Percentiles rank a stretch among this genome's conserved stretches.
Evolutionary conservation across 225 moss, liverwort and hornwort species (phyloP).

Genomic region (Anthoceros angustus): DNA sequence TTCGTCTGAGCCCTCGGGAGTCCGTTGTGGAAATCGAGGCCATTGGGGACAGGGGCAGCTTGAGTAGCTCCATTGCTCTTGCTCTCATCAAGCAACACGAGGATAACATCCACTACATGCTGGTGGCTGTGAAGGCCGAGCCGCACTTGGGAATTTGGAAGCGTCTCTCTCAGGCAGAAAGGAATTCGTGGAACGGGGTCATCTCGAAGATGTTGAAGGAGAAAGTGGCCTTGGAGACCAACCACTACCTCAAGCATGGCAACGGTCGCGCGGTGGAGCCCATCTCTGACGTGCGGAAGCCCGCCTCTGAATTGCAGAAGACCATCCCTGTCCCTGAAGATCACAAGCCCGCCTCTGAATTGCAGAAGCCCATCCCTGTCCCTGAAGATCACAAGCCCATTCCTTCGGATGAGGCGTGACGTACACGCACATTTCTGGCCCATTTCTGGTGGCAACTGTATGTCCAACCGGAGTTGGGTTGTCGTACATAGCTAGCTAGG

Average conservation of each 20-base stretch:
- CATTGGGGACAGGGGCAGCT: slow-evolving; percentile 43
- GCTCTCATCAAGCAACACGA: slow-evolving; percentile 42
- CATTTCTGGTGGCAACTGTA: too few species aligned
- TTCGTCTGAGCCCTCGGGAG: slow-evolving; percentile 51
- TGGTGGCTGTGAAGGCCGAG: slow-evolving; percentile 52
- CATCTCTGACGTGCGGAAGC: too few species aligned
- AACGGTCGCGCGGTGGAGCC: neutral
- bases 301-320: too few species aligned
- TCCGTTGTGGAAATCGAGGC: slow-evolving; percentile 53
- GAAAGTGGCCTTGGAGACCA: slow-evolving; percentile 26
- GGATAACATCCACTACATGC: slow-evolving; percentile 60
- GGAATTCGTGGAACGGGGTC: slow-evolving; percentile 76
- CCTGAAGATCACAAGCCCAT: too few species aligned
- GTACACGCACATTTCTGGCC: too few species aligned
- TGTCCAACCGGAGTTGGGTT: too few species aligned
- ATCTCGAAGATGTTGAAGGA: slow-evolving; percentile 52
- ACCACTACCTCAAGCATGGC: neutral
- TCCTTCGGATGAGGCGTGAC: too few species aligned
- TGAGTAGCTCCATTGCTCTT: slow-evolving; percentile 44
- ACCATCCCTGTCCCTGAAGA: too few species aligned
- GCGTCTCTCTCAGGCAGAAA: slow-evolving; percentile 41
- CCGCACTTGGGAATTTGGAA: slow-evolving; percentile 54
- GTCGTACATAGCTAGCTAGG: too few species aligned
- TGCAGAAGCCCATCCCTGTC: too few species aligned
- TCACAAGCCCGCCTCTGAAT: too few species aligned